phyloP scores from a whole-genome alignment of 805 yeast species.

The Suhomyces xylopsoci region DNA sequence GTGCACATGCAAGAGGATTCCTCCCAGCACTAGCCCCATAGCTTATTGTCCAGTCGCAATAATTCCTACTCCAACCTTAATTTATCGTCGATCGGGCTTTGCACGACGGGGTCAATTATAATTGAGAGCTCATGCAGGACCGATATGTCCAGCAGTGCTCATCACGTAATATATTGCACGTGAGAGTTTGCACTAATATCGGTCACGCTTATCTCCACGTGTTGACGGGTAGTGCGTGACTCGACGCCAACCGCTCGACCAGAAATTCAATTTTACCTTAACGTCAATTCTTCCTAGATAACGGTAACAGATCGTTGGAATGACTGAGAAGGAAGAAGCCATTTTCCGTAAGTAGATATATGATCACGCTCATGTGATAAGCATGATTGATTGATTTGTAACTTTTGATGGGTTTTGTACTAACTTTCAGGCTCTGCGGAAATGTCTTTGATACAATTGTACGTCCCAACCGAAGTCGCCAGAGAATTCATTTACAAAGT shows the following conservation, averaged over 20 bases:
- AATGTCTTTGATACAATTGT: conserved; percentile 90
- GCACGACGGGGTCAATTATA: not conserved
- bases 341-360: conserved; percentile 40
- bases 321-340: conserved; percentile 42
- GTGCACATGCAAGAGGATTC: not conserved
- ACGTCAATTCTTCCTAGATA: not conserved
- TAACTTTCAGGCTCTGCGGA: conserved; percentile 76
- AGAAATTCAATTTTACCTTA: not conserved
- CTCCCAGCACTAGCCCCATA: not conserved
- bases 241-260: not conserved
- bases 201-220: not conserved
- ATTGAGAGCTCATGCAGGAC: no score
- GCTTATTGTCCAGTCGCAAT: not conserved
- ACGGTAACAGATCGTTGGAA: conserved; percentile 1
- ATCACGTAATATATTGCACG: not conserved
- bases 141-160: no score
- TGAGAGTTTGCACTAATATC: not conserved
- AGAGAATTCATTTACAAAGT: conserved; percentile 81
- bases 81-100: not conserved
- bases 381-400: not conserved
- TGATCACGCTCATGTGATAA: not conserved
- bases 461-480: conserved; percentile 85
- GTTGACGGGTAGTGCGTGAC: not conserved
- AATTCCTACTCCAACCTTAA: not conserved
- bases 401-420: not conserved